Conservation (phyloP, 1,139 yeast genomes). For the Yamadazyma dendronema region DNA sequence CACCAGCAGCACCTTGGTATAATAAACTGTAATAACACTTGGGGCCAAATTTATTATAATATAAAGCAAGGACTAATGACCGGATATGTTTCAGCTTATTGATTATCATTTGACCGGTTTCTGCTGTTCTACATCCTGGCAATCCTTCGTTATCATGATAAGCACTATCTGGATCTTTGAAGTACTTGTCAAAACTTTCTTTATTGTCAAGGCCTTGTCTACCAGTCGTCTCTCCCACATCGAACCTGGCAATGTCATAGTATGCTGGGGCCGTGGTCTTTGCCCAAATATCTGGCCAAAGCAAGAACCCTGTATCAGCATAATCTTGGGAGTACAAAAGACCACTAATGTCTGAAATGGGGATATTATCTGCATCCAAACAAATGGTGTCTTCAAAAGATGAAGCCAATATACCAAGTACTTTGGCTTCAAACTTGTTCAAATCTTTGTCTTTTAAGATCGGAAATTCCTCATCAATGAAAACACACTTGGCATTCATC, state of each 20-base stretch:
- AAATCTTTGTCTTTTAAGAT: conserved; percentile 16
- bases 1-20: conserved; percentile 10
- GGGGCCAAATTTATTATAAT: conserved; percentile 30
- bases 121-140: conserved; percentile 29
- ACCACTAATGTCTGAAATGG: conserved; percentile 31
- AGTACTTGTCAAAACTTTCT: conserved; percentile 22
- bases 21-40: conserved; percentile 8
- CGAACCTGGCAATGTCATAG: conserved; percentile 34
- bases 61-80: conserved; percentile 29
- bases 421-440: conserved; percentile 29
- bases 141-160: conserved; percentile 35
- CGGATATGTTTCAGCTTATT: conserved; percentile 31
- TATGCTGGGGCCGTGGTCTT: conserved; percentile 33
- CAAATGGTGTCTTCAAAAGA: conserved; percentile 35
- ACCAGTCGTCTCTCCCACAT: conserved; percentile 28
- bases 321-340: conserved; percentile 27
- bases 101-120: conserved; percentile 37
- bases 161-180: conserved; percentile 19
- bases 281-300: conserved; percentile 44
- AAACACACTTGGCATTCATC: conserved; percentile 32
- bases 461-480: conserved; percentile 22
- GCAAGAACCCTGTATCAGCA: conserved; percentile 26
- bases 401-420: conserved; percentile 32
- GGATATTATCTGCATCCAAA: conserved; percentile 37
- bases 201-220: conserved; percentile 33